Conservation (phyloP, 441 rosid species). For the Pelargonium citronellum region DNA sequence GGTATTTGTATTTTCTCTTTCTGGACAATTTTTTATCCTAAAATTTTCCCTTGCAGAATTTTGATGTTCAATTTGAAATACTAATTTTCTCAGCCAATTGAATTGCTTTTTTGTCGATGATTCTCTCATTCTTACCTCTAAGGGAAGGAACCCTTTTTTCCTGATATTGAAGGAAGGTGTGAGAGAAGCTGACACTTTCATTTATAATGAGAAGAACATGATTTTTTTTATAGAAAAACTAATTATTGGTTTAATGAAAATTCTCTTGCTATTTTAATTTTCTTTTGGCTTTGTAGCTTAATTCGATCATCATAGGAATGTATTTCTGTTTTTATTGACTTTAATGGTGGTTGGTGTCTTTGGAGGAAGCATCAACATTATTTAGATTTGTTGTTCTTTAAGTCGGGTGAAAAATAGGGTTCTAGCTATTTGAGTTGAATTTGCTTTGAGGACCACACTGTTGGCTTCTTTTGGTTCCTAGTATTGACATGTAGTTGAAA, state of each 20-base stretch:
- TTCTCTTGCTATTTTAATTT: neutral
- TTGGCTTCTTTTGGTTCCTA: conserved; percentile 16
- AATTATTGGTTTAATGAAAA: neutral
- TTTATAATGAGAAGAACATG: conserved; percentile 2
- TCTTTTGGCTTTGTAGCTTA: neutral
- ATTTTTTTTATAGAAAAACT: neutral
- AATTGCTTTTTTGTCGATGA: conserved; percentile 18
- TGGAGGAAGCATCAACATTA: neutral
- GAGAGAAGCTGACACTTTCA: conserved; percentile 13
- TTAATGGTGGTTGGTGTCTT: conserved; percentile 13
- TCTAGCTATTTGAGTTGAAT: conserved; percentile 11
- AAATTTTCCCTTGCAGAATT: neutral
- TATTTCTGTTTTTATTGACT: neutral
- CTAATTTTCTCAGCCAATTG: neutral
- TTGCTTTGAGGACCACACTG: conserved; percentile 10
- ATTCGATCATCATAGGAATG: neutral
- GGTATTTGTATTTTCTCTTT: conserved; percentile 8
- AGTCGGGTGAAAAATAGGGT: neutral
- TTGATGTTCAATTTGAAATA: neutral
- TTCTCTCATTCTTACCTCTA: neutral
- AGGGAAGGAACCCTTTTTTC: conserved; percentile 18
- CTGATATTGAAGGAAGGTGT: conserved; percentile 3
- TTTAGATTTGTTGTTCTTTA: neutral
- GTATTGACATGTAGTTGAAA: neutral
- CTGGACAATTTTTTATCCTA: neutral